Evolutionary conservation across 2,329 filamentous ascomycete species (phyloP), one percentile per base, ranked within the genome.

Genomic region (Ophiostoma tasmaniense): DNA sequence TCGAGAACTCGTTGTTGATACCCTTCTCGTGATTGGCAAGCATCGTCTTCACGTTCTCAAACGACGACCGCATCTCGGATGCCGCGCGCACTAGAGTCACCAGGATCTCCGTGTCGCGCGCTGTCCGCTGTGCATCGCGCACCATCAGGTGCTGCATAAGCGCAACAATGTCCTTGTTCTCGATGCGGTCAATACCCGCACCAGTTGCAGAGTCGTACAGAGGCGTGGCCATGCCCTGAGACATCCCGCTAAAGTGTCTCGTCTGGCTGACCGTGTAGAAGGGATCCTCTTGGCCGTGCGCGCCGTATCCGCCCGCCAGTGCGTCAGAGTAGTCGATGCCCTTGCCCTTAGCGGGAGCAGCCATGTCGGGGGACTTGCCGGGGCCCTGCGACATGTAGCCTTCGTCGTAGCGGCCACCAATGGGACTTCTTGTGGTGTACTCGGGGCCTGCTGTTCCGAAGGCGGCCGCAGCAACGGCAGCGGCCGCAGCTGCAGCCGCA

Each of bases 111-210:
- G 95, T 98, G 75, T 99, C 95, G 62, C 95, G 87, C 64, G 95
- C 95, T 79, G 95, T 98, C 70, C 95, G 89, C 80, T 98, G 94
- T 55, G 94, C 95, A 80, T 99, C 95, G 45, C 95, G 90, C 72
- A 98, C 95, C 77, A 96, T 98, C 72, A 99, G 88, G 78, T 99
- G 95, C 76, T 99, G 94, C 95, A 99, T 99, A 71, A 99, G 82
- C 30, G 94, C 92, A 72, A 99, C 90, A 74, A 99, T 96, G 76
- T 99, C 95, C 80, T 96, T 95, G 64, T 93, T 97, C 77, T 98
- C 90, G 67, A 99, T 98, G 65, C 90, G 86, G 73, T 98, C 93
- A 67, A 97, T 90, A 42, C 93, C 93, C 71, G 87, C 89, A 67
- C 94, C 94, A 1, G 91, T 96, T 3, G 93, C 86, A 70, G 91